A percentile compares a stretch with the other conserved stretches of the same genome.
Conservation (phyloP, 2,329 filamentous ascomycete species). For the Aspergillus nomiae region DNA sequence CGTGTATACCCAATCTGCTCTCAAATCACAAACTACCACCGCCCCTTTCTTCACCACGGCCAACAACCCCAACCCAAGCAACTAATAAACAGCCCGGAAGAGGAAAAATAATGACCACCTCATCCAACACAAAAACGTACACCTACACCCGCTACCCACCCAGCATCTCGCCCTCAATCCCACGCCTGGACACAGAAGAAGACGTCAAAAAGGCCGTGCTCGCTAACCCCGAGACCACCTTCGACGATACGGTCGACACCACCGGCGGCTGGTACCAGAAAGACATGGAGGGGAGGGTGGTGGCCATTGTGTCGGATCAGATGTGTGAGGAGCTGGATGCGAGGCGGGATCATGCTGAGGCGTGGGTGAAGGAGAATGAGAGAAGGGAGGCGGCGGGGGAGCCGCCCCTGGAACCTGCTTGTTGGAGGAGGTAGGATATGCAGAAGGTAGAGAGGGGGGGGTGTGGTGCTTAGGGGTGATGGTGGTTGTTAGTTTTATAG, state of each 20-base stretch:
- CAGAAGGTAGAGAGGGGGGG: not conserved
- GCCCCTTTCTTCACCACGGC: not conserved
- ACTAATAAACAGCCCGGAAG: not conserved
- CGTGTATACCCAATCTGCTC: not conserved
- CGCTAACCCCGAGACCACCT: not conserved
- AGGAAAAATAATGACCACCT: not conserved
- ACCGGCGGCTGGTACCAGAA: not conserved
- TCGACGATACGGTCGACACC: not conserved
- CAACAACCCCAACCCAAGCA: not conserved
- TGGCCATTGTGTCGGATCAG: not conserved
- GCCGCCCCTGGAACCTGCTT: not conserved
- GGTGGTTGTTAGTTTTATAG: too few relatives aligned
- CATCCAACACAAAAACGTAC: not conserved
- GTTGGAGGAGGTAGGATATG: not conserved
- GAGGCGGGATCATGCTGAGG: not conserved
- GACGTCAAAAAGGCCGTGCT: not conserved
- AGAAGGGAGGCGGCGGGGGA: not conserved
- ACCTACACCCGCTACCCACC: not conserved
- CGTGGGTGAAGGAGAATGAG: not conserved
- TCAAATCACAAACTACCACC: not conserved
- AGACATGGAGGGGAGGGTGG: not conserved
- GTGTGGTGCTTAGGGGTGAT: too few relatives aligned
- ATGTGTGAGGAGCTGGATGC: not conserved
- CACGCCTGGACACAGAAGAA: not conserved
- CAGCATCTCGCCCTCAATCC: not conserved